Evolutionary conservation across 345 rosid species (phyloP).

Genomic region (Moringa oleifera): DNA sequence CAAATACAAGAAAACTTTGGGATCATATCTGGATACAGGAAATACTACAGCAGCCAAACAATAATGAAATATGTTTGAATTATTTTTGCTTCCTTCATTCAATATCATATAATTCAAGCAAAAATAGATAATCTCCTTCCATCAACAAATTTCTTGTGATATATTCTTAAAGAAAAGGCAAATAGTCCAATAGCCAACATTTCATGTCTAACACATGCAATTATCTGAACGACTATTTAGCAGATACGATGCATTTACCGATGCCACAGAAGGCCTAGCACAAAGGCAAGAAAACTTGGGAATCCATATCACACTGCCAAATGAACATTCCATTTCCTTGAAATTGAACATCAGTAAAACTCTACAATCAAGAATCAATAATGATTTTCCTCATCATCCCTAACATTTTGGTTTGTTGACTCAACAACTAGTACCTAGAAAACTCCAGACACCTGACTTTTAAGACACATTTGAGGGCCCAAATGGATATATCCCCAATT

Average conservation of each 20-base stretch:
- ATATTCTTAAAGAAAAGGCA: no score
- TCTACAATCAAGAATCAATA: not conserved
- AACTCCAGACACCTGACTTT: not conserved
- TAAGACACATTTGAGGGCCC: not conserved
- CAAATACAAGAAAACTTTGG: not conserved
- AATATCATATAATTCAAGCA: no score
- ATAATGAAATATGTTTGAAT: no score
- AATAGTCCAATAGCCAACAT: not conserved
- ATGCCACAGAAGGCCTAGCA: not conserved
- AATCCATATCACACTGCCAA: not conserved
- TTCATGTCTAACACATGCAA: conserved; percentile 1
- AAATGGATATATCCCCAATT: not conserved
- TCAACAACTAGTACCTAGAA: not conserved
- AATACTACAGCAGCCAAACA: no score
- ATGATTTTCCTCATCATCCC: not conserved
- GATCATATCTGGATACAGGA: no score
- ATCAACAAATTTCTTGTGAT: no score
- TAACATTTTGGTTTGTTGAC: not conserved
- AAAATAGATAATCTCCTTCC: no score
- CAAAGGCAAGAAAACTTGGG: not conserved
- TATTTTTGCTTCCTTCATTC: no score
- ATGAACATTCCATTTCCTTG: not conserved
- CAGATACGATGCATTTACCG: not conserved
- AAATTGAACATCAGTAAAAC: no score
- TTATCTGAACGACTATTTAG: no score